Evolutionary conservation across 306 rosid genomes (phyloP).

Genomic region (Medicago arabica): DNA sequence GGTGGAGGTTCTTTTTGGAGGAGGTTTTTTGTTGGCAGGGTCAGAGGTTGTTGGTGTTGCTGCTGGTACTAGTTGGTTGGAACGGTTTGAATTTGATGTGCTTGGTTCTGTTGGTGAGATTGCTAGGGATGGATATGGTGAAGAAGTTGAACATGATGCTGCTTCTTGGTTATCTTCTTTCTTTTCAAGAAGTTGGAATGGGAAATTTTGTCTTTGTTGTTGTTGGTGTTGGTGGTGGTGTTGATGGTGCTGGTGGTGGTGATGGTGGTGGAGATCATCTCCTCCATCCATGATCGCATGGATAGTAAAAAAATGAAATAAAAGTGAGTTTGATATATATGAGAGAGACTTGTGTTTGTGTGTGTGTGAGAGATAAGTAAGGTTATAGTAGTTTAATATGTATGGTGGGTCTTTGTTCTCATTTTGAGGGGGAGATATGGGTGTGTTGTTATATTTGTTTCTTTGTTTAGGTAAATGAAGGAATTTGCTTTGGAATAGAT

Average conservation of each 20-base stretch:
- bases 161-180: conserved; percentile 69
- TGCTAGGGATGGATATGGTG: conserved; percentile 62
- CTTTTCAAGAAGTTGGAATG: conserved; percentile 87
- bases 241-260: conserved; percentile 33
- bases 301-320: conserved; percentile 21
- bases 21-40: conserved; percentile 59
- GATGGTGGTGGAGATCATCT: conserved; percentile 68
- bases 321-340: not conserved
- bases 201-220: conserved; percentile 69
- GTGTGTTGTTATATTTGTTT: conserved; percentile 33
- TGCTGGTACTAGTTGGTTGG: conserved; percentile 17
- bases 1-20: conserved; percentile 76
- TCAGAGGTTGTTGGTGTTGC: conserved; percentile 42
- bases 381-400: conserved; percentile 45
- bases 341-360: not conserved
- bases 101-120: conserved; percentile 53
- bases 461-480: conserved; percentile 38
- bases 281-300: conserved; percentile 89
- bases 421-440: conserved; percentile 42
- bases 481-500: conserved; percentile 47
- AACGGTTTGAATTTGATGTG: conserved; percentile 37
- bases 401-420: conserved; percentile 46
- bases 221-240: conserved; percentile 43
- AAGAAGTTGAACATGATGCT: conserved; percentile 69
- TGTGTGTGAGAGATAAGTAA: conserved; percentile 41